Conservation (phyloP, 164 flowering plant species). For the Chloranthus sessilifolius region DNA sequence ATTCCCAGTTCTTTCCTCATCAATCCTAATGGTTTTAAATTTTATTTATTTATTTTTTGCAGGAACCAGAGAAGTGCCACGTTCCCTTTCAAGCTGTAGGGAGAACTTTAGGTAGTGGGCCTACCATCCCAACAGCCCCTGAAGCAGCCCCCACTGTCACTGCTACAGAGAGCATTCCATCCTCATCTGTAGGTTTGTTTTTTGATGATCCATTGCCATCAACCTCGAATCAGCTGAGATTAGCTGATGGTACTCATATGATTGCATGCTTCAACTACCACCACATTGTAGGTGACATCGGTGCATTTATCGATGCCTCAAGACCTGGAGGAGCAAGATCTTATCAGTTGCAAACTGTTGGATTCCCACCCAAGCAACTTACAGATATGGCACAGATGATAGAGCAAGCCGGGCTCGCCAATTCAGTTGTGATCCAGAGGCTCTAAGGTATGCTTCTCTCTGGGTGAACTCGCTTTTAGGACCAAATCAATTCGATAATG, state of each 20-base stretch:
- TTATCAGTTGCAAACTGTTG: constrained; percentile 71
- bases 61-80: constrained; percentile 57
- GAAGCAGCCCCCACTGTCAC: constrained; percentile 22
- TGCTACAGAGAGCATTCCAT: constrained; percentile 28
- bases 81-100: constrained; percentile 68
- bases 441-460: too few species aligned
- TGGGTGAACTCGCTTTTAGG: too few species aligned
- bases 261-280: constrained; percentile 68
- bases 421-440: constrained; percentile 86
- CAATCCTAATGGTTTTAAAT: too few species aligned
- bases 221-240: constrained; percentile 77
- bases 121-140: constrained; percentile 15
- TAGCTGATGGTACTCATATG: constrained; percentile 87
- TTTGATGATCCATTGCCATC: constrained; percentile 57
- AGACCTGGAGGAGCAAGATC: constrained; percentile 51
- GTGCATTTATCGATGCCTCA: constrained; percentile 73
- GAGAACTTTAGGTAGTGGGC: constrained; percentile 63
- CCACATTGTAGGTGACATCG: constrained; percentile 72
- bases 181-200: constrained; percentile 47
- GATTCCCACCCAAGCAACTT: constrained; percentile 88
- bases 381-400: constrained; percentile 62
- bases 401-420: constrained; percentile 88
- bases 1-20: background rate
- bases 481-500: too few species aligned
- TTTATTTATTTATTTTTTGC: constrained; percentile 6